These are phyloP conservation scores for Heterobasidion annosum DNA, from an alignment of 1,284 basidiomycete species.

Conservation along the genomic window DNA sequence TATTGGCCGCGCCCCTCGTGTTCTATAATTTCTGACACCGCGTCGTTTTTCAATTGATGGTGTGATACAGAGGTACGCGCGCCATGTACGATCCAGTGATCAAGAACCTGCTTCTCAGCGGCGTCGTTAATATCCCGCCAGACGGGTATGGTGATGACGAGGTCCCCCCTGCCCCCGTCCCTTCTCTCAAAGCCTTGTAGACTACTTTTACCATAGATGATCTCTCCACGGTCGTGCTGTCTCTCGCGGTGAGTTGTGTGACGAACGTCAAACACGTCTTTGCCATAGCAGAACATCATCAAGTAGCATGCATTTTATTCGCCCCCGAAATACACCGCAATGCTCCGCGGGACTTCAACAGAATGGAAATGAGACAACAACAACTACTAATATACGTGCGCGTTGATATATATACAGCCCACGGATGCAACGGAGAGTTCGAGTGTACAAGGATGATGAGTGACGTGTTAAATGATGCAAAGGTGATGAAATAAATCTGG, in stretches of 20 bases:
- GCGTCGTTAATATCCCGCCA: constrained; percentile 40
- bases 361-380: too few species aligned
- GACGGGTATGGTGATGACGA: constrained; percentile 15
- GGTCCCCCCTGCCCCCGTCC: neutral
- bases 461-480: too few species aligned
- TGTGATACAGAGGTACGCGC: constrained; percentile 27
- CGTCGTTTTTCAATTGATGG: neutral
- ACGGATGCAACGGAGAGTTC: too few species aligned
- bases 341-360: too few species aligned
- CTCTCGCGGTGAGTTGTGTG: neutral
- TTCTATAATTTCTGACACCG: neutral
- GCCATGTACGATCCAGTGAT: constrained; percentile 31
- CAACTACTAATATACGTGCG: too few species aligned
- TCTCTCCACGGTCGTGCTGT: too few species aligned
- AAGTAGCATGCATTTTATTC: too few species aligned
- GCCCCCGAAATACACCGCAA: too few species aligned
- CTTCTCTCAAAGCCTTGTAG: neutral
- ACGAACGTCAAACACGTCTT: neutral
- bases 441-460: too few species aligned
- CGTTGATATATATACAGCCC: too few species aligned
- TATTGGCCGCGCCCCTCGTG: neutral
- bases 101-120: constrained; percentile 41
- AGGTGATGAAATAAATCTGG: too few species aligned
- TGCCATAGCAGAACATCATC: neutral
- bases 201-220: too few species aligned